Evolutionary conservation across 2,329 filamentous ascomycete species (phyloP), one percentile per base, ranked within the genome.

Genomic region (Cladosporium phlei): DNA sequence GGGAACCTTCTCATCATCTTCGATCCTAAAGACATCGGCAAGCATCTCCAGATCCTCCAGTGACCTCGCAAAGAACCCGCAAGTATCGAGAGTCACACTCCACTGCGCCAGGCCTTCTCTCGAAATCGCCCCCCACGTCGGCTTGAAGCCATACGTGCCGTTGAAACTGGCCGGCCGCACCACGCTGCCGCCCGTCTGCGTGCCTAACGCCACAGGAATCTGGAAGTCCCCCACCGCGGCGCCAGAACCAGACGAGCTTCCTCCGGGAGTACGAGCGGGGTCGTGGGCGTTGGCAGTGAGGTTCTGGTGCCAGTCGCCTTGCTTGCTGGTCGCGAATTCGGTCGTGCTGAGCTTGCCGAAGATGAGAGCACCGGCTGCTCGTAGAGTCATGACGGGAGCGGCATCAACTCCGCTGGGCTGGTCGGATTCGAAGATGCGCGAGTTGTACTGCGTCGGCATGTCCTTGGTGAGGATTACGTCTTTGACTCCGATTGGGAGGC

Each of bases 211-310:
- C 9, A 86, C 56, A 0, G 81, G 78, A 0, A 74, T 75, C 52
- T 86, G 82, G 43, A 76, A 75, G 52, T 86, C 83, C 5, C 69
- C 82, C 0, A 86, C 81, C 0, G 79, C 81, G 0, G 82, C 81
- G 0, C 72, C 83, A 0, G 82, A 85, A 0, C 83, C 83, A 0
- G 80, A 79, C 0, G 80, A 85, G 0, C 82, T 85, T 35, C 83
- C 83, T 1, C 83, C 83, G 0, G 83, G 82, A 0, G 82, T 85
- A 4, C 73, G 69, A 0, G 46, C 47, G 0, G 65, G 47, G 49
- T 75, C 66, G 51, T 78, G 75, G 0, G 82, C 79, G 58, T 86
- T 86, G 2, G 64, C 58, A 1, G 79, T 81, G 27, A 45, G 37
- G 14, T 58, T 56, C 38, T 69, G 69, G 39, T 38, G 37, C 34